Evolutionary conservation across 345 rosid genomes (phyloP).

Genomic region (Balakata baccata): DNA sequence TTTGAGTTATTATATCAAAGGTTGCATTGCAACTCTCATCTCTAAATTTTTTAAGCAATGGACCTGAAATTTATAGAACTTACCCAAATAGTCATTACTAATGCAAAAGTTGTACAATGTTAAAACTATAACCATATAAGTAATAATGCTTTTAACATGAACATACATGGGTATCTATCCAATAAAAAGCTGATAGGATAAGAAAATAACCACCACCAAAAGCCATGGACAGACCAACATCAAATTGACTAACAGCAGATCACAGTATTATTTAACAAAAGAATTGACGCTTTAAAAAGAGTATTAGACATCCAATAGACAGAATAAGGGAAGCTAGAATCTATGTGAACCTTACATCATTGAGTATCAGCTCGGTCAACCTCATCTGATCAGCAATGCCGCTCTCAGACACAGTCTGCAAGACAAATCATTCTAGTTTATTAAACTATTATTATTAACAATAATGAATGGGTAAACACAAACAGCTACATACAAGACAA

Average conservation of each 20-base stretch:
- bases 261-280: background rate
- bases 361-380: conserved; percentile 66
- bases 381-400: conserved; percentile 92
- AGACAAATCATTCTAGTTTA: conserved; percentile 14
- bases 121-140: too few relatives aligned
- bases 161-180: background rate
- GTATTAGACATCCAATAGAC: too few relatives aligned
- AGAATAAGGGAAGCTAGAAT: background rate
- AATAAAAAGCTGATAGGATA: background rate
- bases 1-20: background rate
- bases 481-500: background rate
- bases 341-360: conserved; percentile 58
- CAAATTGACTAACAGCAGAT: background rate
- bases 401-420: conserved; percentile 81
- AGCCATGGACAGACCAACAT: background rate
- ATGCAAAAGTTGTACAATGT: background rate
- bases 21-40: background rate
- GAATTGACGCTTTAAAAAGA: too few relatives aligned
- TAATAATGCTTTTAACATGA: background rate
- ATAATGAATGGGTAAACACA: background rate
- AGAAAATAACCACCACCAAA: background rate
- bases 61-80: background rate
- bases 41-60: background rate
- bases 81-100: background rate
- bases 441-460: background rate